These are phyloP conservation scores for Ailanthus altissimus DNA, from an alignment of 345 rosid genomes.

Conservation along the genomic window DNA sequence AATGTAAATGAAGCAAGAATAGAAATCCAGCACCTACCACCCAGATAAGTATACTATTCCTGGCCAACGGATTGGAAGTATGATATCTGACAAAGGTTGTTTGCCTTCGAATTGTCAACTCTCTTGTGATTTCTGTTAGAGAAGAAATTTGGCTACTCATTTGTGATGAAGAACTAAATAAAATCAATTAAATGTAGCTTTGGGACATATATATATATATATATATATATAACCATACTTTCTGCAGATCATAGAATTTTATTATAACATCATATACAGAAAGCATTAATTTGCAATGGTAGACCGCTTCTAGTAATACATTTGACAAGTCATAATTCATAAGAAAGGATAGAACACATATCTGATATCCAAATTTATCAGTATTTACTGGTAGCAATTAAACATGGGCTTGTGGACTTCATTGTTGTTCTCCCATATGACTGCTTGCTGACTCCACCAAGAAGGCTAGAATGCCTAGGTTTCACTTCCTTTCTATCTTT, in stretches of 20 bases:
- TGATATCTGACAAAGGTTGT: constrained; percentile 76
- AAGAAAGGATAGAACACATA: neutral
- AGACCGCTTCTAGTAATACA: neutral
- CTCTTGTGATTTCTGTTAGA: constrained; percentile 55
- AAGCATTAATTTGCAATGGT: neutral
- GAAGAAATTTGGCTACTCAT: constrained; percentile 16
- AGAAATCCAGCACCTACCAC: constrained; percentile 50
- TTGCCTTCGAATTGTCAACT: constrained; percentile 62
- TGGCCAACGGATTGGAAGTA: constrained; percentile 54
- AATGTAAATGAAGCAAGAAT: constrained; percentile 15
- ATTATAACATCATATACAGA: neutral
- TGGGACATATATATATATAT: too few relatives aligned
- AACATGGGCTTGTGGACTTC: neutral
- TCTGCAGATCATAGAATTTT: neutral
- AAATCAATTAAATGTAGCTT: neutral
- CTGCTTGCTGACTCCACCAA: neutral
- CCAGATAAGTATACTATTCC: constrained; percentile 71
- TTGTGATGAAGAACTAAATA: constrained; percentile 6
- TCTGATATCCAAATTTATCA: neutral
- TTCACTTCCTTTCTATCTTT: neutral
- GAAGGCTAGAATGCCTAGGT: neutral
- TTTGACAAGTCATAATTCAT: neutral
- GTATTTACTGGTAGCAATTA: neutral
- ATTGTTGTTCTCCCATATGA: neutral
- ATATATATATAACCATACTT: neutral